Evolutionary conservation across 2,329 filamentous ascomycete species (phyloP).

Genomic region (Penicillium olsonii): DNA sequence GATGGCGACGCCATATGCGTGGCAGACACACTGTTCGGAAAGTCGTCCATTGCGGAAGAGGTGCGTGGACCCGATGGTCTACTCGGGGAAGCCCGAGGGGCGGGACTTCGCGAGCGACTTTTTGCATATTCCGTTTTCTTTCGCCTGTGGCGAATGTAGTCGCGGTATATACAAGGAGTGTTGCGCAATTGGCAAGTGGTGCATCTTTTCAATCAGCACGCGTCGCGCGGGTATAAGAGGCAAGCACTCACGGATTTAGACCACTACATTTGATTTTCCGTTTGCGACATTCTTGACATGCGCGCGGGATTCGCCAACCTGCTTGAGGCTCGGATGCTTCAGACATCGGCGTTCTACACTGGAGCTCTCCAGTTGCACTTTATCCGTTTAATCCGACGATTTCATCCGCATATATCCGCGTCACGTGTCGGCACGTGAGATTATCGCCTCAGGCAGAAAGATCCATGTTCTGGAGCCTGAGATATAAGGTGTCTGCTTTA

Average conservation of each 20-base stretch:
- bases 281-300: slow-evolving; percentile 45
- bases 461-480: too few relatives aligned
- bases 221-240: background rate
- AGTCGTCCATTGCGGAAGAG: slow-evolving; percentile 26
- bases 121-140: slow-evolving; percentile 31
- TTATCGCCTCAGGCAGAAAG: background rate
- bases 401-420: slow-evolving; percentile 23
- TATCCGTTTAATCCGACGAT: slow-evolving; percentile 13
- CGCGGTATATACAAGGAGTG: slow-evolving; percentile 39
- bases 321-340: slow-evolving; percentile 18
- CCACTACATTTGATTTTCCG: slow-evolving; percentile 47
- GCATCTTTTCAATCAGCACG: slow-evolving; percentile 21
- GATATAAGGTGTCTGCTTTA: background rate
- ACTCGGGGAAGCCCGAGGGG: slow-evolving; percentile 17
- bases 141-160: slow-evolving; percentile 38
- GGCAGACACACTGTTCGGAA: slow-evolving; percentile 50
- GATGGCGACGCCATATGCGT: slow-evolving; percentile 50
- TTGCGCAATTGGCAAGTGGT: slow-evolving; percentile 39
- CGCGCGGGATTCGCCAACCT: slow-evolving; percentile 41
- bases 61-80: slow-evolving; percentile 16
- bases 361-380: slow-evolving; percentile 1
- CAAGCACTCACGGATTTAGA: slow-evolving; percentile 31
- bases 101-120: slow-evolving; percentile 13
- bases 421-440: slow-evolving; percentile 11
- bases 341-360: slow-evolving; percentile 25